These are phyloP conservation scores for Stachybotrys echinatus DNA, from an alignment of 2,329 filamentous ascomycete species.

Conservation along the genomic window DNA sequence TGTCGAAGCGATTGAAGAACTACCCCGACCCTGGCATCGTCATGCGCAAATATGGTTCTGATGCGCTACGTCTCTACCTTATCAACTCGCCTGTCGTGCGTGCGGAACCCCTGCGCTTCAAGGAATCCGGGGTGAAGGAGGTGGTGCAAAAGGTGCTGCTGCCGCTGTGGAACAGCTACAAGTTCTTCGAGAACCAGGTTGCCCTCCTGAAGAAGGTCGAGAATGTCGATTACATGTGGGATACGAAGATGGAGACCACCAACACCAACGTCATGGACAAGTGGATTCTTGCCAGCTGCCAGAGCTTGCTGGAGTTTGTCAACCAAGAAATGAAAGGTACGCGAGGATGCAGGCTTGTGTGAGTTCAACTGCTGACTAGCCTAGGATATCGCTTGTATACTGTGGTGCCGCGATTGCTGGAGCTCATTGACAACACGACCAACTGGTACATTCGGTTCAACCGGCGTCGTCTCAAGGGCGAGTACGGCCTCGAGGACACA, in stretches of 20 bases:
- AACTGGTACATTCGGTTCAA: constrained; percentile 99
- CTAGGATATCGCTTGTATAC: constrained; percentile 75
- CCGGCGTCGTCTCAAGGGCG: constrained; percentile 83
- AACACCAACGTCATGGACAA: constrained; percentile 93
- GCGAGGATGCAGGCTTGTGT: constrained; percentile 16
- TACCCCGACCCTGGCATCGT: constrained; percentile 83
- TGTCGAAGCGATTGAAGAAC: constrained; percentile 96
- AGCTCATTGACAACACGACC: constrained; percentile 89
- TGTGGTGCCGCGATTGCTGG: constrained; percentile 78
- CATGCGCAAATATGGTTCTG: constrained; percentile 84
- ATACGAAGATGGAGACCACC: constrained; percentile 66
- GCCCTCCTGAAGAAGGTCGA: constrained; percentile 81
- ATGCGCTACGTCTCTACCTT: constrained; percentile 88
- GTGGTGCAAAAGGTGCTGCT: constrained; percentile 88
- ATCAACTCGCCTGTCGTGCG: constrained; percentile 96
- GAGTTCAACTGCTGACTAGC: neutral
- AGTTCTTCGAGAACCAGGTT: constrained; percentile 91
- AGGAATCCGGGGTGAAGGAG: constrained; percentile 88
- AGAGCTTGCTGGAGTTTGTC: constrained; percentile 85
- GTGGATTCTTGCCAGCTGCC: constrained; percentile 90
- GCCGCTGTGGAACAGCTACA: constrained; percentile 93
- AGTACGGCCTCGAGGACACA: constrained; percentile 80
- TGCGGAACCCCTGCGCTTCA: constrained; percentile 85
- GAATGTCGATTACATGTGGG: constrained; percentile 70
- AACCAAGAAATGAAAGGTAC: constrained; percentile 84